These are phyloP conservation scores for Apophysomyces sp. DNA, from an alignment of 371 early-diverging fungal species.

Conservation along the genomic window DNA sequence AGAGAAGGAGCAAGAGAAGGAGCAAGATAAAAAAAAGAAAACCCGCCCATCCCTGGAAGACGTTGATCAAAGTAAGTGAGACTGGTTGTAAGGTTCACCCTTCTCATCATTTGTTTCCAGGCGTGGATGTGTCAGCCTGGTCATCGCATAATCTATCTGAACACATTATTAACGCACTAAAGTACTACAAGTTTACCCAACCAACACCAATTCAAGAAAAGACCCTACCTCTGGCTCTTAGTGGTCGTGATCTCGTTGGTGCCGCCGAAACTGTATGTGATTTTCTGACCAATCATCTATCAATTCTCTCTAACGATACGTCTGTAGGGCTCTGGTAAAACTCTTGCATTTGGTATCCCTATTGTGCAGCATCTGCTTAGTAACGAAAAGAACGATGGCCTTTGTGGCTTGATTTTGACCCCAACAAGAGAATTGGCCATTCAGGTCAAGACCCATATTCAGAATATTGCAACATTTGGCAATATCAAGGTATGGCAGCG, in stretches of 20 bases:
- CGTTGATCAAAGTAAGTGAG: conserved; percentile 33
- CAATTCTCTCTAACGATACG: neutral
- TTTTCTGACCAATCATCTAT: neutral
- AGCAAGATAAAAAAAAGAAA: conserved; percentile 26
- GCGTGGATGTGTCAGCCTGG: conserved; percentile 66
- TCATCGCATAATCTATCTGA: conserved; percentile 46
- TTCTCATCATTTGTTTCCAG: conserved; percentile 14
- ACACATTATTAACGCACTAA: conserved; percentile 64
- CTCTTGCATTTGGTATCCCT: conserved; percentile 90
- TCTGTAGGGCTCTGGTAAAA: conserved; percentile 87
- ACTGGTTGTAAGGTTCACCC: neutral
- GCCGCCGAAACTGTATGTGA: conserved; percentile 89
- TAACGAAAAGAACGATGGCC: conserved; percentile 32
- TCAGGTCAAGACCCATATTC: conserved; percentile 82
- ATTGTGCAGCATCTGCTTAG: conserved; percentile 66
- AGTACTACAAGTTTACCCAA: conserved; percentile 64
- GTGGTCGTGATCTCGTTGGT: conserved; percentile 91
- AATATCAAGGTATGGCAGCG: conserved; percentile 43
- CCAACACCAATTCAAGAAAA: conserved; percentile 97
- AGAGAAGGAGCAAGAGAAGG: conserved; percentile 17
- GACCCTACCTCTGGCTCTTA: conserved; percentile 71
- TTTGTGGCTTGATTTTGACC: conserved; percentile 67
- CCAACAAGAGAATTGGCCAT: conserved; percentile 95
- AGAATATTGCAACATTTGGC: conserved; percentile 58
- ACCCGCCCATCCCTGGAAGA: conserved; percentile 34